Conservation (phyloP, 148 eudicot species). For the Fagopyrum esculentum region DNA sequence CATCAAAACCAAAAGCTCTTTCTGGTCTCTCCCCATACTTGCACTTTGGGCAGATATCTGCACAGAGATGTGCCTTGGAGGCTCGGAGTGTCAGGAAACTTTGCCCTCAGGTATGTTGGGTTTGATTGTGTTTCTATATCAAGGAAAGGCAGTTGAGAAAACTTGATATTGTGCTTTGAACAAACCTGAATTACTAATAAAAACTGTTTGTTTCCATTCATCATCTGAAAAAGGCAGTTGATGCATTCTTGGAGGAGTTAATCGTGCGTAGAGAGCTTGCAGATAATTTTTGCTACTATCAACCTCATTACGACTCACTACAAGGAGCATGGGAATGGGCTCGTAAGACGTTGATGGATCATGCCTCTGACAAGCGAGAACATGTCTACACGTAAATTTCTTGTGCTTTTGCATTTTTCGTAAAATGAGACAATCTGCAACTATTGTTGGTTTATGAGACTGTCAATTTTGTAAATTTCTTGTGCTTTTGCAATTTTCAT, state of each 20-base stretch:
- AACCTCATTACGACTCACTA: conserved; percentile 89
- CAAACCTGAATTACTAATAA: neutral
- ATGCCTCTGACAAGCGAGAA: conserved; percentile 84
- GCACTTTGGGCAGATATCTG: conserved; percentile 96
- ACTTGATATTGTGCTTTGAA: neutral
- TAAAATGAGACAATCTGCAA: neutral
- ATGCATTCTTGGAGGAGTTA: conserved; percentile 85
- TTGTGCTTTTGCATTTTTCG: neutral
- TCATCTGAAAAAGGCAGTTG: conserved; percentile 60
- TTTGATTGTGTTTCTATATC: neutral
- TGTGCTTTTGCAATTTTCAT: neutral
- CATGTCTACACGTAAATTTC: conserved; percentile 75
- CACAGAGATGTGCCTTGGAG: conserved; percentile 94
- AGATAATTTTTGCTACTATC: conserved; percentile 88
- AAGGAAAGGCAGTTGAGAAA: neutral
- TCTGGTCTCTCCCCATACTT: conserved; percentile 95
- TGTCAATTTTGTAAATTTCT: conserved; percentile 35
- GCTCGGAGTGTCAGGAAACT: conserved; percentile 60
- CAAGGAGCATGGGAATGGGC: conserved; percentile 99
- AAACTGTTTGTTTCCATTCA: neutral
- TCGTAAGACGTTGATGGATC: conserved; percentile 78
- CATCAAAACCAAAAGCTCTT: conserved; percentile 67
- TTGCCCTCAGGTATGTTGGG: conserved; percentile 58
- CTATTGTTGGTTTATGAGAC: neutral
- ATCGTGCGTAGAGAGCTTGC: conserved; percentile 93